Conservation (phyloP, 148 eudicot genomes). For the Bassia scoparia region DNA sequence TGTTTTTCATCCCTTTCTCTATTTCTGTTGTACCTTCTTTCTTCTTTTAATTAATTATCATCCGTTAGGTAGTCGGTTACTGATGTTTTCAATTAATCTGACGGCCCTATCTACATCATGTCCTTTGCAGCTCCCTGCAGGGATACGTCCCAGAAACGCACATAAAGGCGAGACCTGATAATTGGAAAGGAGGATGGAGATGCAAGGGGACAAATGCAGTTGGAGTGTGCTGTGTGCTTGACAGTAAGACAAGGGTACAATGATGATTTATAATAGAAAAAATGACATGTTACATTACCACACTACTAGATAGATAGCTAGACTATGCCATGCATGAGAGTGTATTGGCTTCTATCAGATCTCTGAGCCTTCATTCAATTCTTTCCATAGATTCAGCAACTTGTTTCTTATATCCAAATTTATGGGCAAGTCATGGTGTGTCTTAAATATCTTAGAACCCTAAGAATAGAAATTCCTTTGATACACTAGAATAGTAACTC, state of each 20-base stretch:
- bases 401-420: conserved; percentile 15
- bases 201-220: conserved; percentile 28
- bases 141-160: too few relatives aligned
- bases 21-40: neutral
- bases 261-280: conserved; percentile 23
- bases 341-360: conserved; percentile 21
- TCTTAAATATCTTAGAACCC: conserved; percentile 4
- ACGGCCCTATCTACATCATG: too few relatives aligned
- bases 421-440: conserved; percentile 24
- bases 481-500: too few relatives aligned
- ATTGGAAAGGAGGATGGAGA: neutral
- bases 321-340: conserved; percentile 23
- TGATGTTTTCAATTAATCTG: too few relatives aligned
- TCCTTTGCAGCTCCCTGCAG: too few relatives aligned
- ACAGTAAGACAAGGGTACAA: conserved; percentile 30
- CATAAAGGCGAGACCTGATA: too few relatives aligned
- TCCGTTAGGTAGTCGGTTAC: too few relatives aligned
- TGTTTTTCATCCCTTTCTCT: too few relatives aligned
- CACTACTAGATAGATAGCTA: conserved; percentile 8
- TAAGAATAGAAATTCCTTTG: too few relatives aligned
- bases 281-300: conserved; percentile 26
- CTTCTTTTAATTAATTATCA: neutral
- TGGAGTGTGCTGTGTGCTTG: conserved; percentile 30
- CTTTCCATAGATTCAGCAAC: conserved; percentile 29
- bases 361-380: conserved; percentile 19